Evolutionary conservation across 2,329 filamentous ascomycete species (phyloP).

Genomic region (Colletotrichum tabaci): DNA sequence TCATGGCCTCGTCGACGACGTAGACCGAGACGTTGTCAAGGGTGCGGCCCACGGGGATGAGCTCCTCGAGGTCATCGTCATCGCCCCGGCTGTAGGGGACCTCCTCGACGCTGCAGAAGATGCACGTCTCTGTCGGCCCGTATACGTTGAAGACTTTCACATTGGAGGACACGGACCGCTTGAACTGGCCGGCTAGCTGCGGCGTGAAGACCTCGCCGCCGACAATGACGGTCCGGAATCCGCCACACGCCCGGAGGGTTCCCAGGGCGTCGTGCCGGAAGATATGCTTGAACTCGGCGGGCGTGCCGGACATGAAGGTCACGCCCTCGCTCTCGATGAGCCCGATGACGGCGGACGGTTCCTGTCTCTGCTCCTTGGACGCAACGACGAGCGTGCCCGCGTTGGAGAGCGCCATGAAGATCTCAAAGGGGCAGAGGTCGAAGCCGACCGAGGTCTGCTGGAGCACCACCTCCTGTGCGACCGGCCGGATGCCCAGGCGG

Average conservation of each 20-base stretch:
- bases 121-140: slow-evolving; percentile 50
- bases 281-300: slow-evolving; percentile 57
- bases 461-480: slow-evolving; percentile 48
- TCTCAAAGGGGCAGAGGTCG: slow-evolving; percentile 58
- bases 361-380: slow-evolving; percentile 49
- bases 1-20: slow-evolving; percentile 55
- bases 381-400: slow-evolving; percentile 56
- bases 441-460: slow-evolving; percentile 59
- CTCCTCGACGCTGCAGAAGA: slow-evolving; percentile 27
- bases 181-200: slow-evolving; percentile 38
- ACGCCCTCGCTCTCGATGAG: slow-evolving; percentile 54
- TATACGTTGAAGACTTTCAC: slow-evolving; percentile 47
- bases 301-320: slow-evolving; percentile 56
- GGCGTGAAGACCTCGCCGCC: slow-evolving; percentile 44
- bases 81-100: background rate
- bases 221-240: slow-evolving; percentile 42
- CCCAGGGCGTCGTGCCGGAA: slow-evolving; percentile 46
- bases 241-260: slow-evolving; percentile 14
- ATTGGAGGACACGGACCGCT: background rate
- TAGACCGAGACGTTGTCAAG: slow-evolving; percentile 56
- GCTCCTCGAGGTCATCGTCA: slow-evolving; percentile 12
- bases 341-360: slow-evolving; percentile 52
- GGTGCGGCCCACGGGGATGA: slow-evolving; percentile 37
- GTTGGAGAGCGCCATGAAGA: slow-evolving; percentile 52
- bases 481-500: slow-evolving; percentile 36